Percentiles rank a stretch among this genome's conserved stretches.
These are phyloP conservation scores for Beta macrorhiza DNA, from an alignment of 179 eudicot genomes.

Conservation along the genomic window DNA sequence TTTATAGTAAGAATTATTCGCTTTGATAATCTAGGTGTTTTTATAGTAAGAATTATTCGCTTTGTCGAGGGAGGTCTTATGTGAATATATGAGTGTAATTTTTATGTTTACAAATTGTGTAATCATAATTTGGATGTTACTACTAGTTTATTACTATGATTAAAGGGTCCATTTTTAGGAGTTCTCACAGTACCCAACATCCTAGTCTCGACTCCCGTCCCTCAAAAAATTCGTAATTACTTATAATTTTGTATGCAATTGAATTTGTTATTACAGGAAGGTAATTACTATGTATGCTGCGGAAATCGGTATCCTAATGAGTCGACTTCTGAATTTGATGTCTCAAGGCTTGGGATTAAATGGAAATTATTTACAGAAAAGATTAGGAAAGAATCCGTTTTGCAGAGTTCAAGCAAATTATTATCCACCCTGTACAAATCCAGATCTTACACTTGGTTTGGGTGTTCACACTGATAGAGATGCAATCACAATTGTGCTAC, in stretches of 20 bases:
- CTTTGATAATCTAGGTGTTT: no score
- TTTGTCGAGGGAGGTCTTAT: no score
- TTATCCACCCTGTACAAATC: slow-evolving; percentile 41
- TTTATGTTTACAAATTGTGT: no score
- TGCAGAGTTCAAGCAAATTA: slow-evolving; percentile 34
- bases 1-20: no score
- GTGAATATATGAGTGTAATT: no score
- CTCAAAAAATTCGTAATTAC: no score
- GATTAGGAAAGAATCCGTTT: slow-evolving; percentile 28
- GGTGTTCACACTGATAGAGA: slow-evolving; percentile 37
- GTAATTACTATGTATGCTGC: slow-evolving; percentile 30
- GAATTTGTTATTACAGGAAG: not conserved
- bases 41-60: no score
- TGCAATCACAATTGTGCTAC: slow-evolving; percentile 30
- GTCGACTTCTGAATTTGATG: not conserved
- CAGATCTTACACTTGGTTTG: slow-evolving; percentile 38
- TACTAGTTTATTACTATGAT: no score
- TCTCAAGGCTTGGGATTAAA: slow-evolving; percentile 33
- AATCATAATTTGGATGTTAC: not conserved
- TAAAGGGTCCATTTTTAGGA: no score
- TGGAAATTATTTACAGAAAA: slow-evolving; percentile 11
- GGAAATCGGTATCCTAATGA: slow-evolving; percentile 30
- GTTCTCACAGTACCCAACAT: no score
- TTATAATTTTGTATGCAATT: no score
- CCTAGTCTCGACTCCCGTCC: no score